Evolutionary conservation across 1,139 yeast species (phyloP), one percentile per base, ranked within the genome.

Genomic region (Scheffersomyces titani): DNA sequence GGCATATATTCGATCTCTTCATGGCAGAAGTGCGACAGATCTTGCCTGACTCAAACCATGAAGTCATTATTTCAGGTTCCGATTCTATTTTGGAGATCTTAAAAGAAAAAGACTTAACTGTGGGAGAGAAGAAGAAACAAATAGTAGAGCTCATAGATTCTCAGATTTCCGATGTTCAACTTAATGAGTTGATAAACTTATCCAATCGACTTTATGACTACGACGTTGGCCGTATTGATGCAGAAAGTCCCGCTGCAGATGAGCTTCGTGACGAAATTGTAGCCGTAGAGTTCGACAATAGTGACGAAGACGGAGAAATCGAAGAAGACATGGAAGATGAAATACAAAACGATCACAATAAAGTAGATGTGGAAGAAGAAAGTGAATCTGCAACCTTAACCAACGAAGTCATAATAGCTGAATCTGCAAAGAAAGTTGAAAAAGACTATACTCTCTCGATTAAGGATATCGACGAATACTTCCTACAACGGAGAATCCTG

Each of bases 61-160:
- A 74, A 47, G 77, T 76, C n/a, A 72, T 79, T n/a, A 65, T 77
- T 52, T 83, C 88, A 0, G 81, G 86, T 11, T 85, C 96, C 1
- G 98, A 92, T 67, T 77, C 89, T 6, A 69, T 89, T 0, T 70
- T 92, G 49, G 88, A 84, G 59, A 72, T 82, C 0, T 69, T 92
- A 57, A 88, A 88, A 65, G 87, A 80, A 7, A 47, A 13, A 9
- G 69, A 65, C 11, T 48, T 59, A 18, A 49, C 67, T 56, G 52
- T 65, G 58, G 49, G 60, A 7, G 67, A 64, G 19, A 57, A 81
- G 74, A 55, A 89, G 75, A 54, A 66, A 4, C 76, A 72, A 53
- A 59, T 77, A 18, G 65, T 69, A 18, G 65, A 76, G 6, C 77
- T 88, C 6, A 66, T 92, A 21, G 88, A 80, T 11, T 61, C 70